Percentiles rank a stretch among this genome's conserved stretches.
phyloP scores from a whole-genome alignment of 768 basidiomycete genomes.

The Kwoniella botswanensis region DNA sequence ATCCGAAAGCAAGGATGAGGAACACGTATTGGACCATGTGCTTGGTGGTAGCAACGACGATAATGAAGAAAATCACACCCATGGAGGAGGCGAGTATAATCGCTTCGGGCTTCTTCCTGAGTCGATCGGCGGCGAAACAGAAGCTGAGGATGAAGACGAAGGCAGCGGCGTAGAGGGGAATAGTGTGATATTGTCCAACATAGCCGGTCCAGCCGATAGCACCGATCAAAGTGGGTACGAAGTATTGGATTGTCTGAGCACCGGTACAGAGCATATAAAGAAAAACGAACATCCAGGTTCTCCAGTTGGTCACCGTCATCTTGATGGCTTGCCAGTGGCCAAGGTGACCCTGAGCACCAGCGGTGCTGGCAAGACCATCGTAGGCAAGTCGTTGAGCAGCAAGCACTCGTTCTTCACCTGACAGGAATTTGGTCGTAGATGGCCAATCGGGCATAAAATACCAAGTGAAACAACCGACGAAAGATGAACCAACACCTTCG shows the following conservation, averaged over 20 bases:
- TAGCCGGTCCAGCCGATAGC: slow-evolving; percentile 52
- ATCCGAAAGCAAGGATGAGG: slow-evolving; percentile 56
- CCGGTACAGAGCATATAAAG: slow-evolving; percentile 57
- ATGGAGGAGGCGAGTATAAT: slow-evolving; percentile 37
- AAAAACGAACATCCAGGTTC: slow-evolving; percentile 44
- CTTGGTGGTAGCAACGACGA: slow-evolving; percentile 38
- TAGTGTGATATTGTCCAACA: slow-evolving; percentile 56
- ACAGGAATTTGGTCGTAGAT: slow-evolving; percentile 57
- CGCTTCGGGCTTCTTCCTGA: slow-evolving; percentile 52
- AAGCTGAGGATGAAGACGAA: slow-evolving; percentile 51
- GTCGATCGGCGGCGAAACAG: slow-evolving; percentile 53
- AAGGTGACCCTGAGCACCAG: slow-evolving; percentile 36
- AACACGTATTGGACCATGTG: slow-evolving; percentile 55
- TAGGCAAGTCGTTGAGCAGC: slow-evolving; percentile 54
- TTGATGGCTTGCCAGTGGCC: slow-evolving; percentile 51
- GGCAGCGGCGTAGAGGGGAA: slow-evolving; percentile 51
- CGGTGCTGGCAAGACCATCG: slow-evolving; percentile 53
- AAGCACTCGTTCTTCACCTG: slow-evolving; percentile 55
- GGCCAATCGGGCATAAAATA: slow-evolving; percentile 58
- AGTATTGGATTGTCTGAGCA: slow-evolving; percentile 55
- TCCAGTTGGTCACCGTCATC: slow-evolving; percentile 41
- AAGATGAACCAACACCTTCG: slow-evolving; percentile 48
- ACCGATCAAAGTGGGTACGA: slow-evolving; percentile 52
- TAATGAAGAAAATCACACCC: slow-evolving; percentile 53
- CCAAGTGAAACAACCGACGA: slow-evolving; percentile 49